Evolutionary conservation across 305 asterid species (phyloP).

Genomic region (Striga hermonthica): DNA sequence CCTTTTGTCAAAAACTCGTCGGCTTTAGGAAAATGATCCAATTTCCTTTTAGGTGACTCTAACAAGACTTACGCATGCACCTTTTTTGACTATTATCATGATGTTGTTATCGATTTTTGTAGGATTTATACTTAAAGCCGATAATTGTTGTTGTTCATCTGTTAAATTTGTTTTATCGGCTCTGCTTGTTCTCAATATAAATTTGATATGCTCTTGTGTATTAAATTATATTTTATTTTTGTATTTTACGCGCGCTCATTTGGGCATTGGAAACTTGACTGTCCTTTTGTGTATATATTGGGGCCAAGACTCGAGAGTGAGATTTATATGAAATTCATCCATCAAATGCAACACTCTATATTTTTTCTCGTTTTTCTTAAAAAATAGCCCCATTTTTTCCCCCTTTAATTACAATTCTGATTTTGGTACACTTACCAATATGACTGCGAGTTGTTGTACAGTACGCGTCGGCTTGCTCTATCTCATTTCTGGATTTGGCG

Average conservation of each 20-base stretch:
- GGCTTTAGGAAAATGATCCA: slow-evolving; percentile 9
- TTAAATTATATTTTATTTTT: too few relatives aligned
- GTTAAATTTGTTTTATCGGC: too few relatives aligned
- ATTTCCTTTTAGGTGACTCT: neutral
- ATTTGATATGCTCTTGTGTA: too few relatives aligned
- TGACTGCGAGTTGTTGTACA: slow-evolving; percentile 22
- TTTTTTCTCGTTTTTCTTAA: too few relatives aligned
- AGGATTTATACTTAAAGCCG: neutral
- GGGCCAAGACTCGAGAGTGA: too few relatives aligned
- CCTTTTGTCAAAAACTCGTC: neutral
- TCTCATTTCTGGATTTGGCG: slow-evolving; percentile 57
- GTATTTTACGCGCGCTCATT: too few relatives aligned
- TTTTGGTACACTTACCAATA: neutral
- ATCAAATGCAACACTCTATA: too few relatives aligned
- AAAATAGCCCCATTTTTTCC: too few relatives aligned
- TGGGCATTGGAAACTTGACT: too few relatives aligned
- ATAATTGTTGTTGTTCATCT: neutral
- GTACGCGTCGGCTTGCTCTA: slow-evolving; percentile 55
- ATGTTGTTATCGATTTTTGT: slow-evolving; percentile 1
- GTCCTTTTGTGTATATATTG: too few relatives aligned
- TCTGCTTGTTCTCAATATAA: too few relatives aligned
- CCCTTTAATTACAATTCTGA: neutral
- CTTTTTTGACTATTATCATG: slow-evolving; percentile 9
- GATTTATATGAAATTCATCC: too few relatives aligned
- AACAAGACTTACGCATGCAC: neutral